Base-by-base conservation (phyloP, 1,139 yeast species). In the Candida glucosophila region DNA sequence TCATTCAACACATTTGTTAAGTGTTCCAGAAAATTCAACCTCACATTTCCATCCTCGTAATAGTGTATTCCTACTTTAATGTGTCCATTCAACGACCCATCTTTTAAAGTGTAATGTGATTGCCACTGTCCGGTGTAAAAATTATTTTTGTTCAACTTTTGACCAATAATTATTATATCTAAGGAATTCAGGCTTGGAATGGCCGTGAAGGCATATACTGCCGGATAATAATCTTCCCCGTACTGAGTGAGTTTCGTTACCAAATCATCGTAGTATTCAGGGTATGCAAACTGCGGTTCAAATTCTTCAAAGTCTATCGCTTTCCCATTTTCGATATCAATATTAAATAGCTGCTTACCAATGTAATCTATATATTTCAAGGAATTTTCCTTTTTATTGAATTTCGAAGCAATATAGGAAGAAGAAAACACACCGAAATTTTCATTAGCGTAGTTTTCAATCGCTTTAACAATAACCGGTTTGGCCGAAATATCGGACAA, bases 41-140 rank as follows among this genome's bases (percentile, higher is more conserved):
- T 66, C 12, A 90, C 97, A 44, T 90, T 90, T 16, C 98, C 98
- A 41, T 90, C 97, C 55, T 90, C 98, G 48, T 72, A 90, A 53
- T 88, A 90, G 52, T 90, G 98, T 23, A 88, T 80, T 37, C 82
- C 90, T 21, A 86, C 67, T 20, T 55, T 53, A 17, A 85, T 62
- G 9, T 49, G 44, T 5, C 94, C 95, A 2, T 41, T 40, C 9
- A 80, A 39, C 6, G 47, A 30, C 1, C 55, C 51, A 8, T 41
- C 24, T 33, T 63, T 51, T 25, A 70, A 55, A 4, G 55, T 45
- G 49, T 83, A 90, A 38, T 64, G 60, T 0, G 94, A 75, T 29
- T 67, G 69, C 96, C 97, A 88, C 49, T 76, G 73, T 6, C 97
- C 97, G 39, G 86, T 85, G 71, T 90, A 85, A 55, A 65, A 88